Base-by-base conservation (phyloP, 2,329 filamentous ascomycete species). In the Ophiostoma ulmi region DNA sequence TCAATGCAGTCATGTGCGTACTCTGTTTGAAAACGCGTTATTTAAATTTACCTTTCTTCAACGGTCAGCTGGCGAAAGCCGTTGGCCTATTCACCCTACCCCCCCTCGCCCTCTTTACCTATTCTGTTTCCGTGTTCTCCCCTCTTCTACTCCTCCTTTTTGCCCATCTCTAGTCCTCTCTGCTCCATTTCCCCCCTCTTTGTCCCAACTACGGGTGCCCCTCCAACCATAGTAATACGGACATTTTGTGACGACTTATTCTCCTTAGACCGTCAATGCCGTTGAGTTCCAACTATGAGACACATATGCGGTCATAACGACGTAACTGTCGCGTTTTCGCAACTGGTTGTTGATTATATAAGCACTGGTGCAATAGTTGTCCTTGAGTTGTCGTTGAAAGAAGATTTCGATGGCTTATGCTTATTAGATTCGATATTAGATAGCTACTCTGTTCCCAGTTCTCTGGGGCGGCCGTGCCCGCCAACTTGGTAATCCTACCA, bases 401-500 rank as follows among this genome's bases (percentile, higher is more conserved):
- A 26, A 26, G 52, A 58, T 48, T n/a, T 20, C 17, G 17, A 48
- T 20, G 17, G 8, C n/a, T 7, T 14, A 17, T 20, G 44, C 44
- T n/a, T 20, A 26, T n/a, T 20, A 58, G n/a, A 26, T 26, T 22
- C 8, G 7, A 14, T 58, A 3, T 10, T 58, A 17, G n/a, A 58
- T 26, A 52, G 44, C 20, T 36, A 52, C 44, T 44, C 44, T 55
- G 17, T 55, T n/a, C 26, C 58, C 58, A 58, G n/a, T 36, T 26
- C 26, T 17, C 26, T 63, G 58, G 58, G n/a, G 52, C 52, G 52
- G 52, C 52, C 52, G 52, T 8, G 58, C 58, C 58, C 58, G 58
- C 58, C 26, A 63, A 14, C 22, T 63, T 35, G 58, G 10, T 20
- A 35, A 63, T 63, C 58, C 58, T 63, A 63, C 58, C 58, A 63